phyloP scores from a whole-genome alignment of 2,329 filamentous ascomycete genomes.

The Colletotrichum tamarilloi region DNA sequence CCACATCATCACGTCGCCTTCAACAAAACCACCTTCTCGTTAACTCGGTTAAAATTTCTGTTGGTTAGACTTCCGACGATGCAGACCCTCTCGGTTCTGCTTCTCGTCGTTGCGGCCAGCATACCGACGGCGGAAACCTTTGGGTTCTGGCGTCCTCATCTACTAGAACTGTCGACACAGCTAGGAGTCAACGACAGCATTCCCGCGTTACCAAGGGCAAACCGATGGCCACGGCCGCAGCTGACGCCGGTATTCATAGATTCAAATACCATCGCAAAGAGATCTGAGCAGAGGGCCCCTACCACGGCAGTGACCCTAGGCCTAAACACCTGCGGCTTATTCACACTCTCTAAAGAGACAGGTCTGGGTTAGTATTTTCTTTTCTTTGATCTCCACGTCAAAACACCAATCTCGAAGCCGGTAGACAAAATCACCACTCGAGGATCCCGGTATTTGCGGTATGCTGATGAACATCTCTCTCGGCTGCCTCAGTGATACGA shows the following conservation, averaged over 20 bases:
- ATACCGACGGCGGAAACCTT: neutral
- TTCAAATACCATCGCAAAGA: neutral
- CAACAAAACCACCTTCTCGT: no score
- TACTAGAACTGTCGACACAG: neutral
- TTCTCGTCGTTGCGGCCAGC: neutral
- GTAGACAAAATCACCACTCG: no score
- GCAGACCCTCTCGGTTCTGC: neutral
- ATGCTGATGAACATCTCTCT: neutral
- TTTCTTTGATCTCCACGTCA: neutral
- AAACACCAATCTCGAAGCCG: neutral
- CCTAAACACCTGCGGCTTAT: constrained; percentile 64
- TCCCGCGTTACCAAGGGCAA: neutral
- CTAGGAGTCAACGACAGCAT: neutral
- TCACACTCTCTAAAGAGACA: neutral
- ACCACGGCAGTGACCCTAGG: constrained; percentile 49
- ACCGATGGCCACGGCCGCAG: neutral
- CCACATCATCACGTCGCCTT: neutral
- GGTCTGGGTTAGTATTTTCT: neutral
- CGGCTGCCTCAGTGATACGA: neutral
- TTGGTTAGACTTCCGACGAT: neutral
- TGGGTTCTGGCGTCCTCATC: neutral
- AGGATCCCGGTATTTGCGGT: no score
- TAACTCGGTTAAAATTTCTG: fast-evolving
- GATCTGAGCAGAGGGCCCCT: neutral
- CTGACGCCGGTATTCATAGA: neutral